A percentile compares a stretch with the other conserved stretches of the same genome.
Conservation (phyloP, 768 basidiomycete species). For the Suillus sp. region DNA sequence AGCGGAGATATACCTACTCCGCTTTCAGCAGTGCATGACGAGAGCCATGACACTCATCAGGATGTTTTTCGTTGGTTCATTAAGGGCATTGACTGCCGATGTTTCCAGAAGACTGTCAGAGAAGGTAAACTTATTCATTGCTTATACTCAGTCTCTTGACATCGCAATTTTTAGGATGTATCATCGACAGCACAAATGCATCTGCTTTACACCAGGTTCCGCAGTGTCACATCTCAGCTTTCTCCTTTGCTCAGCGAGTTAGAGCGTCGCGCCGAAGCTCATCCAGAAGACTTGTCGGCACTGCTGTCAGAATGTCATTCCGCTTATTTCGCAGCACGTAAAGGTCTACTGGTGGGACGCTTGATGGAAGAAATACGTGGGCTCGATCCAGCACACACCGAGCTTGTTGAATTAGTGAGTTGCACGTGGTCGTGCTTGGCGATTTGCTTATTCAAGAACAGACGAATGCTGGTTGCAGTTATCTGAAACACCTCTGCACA, state of each 20-base stretch:
- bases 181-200: conserved; percentile 80
- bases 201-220: conserved; percentile 89
- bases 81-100: conserved; percentile 78
- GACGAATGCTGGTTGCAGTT: conserved; percentile 92
- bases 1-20: conserved; percentile 90
- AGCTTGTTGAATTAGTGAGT: conserved; percentile 84
- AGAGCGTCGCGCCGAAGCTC: conserved; percentile 70
- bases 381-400: conserved; percentile 75
- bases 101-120: conserved; percentile 74
- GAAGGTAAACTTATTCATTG: conserved; percentile 48
- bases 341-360: conserved; percentile 67
- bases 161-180: conserved; percentile 53
- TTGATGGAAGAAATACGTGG: conserved; percentile 81
- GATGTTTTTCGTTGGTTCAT: conserved; percentile 90
- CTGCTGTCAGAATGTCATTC: conserved; percentile 85
- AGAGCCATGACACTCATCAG: conserved; percentile 98
- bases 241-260: conserved; percentile 83
- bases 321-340: conserved; percentile 79
- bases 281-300: conserved; percentile 83
- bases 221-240: conserved; percentile 67
- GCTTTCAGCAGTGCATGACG: conserved; percentile 98
- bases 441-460: conserved; percentile 31
- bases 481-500: conserved; percentile 87
- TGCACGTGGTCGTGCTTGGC: neutral
- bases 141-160: neutral